These are phyloP conservation scores for Periconia macrospinosa DNA, from an alignment of 2,329 filamentous ascomycete species.

Conservation along the genomic window DNA sequence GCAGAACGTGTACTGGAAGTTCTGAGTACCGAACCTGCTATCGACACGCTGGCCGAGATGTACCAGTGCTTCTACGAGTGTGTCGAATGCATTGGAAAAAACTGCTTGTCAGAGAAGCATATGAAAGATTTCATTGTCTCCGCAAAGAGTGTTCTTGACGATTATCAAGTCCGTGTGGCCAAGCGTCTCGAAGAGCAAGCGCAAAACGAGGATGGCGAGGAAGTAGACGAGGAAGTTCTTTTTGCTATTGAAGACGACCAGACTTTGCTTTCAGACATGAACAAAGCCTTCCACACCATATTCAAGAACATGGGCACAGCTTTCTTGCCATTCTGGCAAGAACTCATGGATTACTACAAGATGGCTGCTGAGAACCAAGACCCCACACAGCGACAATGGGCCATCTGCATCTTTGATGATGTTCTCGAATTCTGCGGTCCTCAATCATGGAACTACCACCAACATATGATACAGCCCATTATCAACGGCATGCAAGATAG, in stretches of 20 bases:
- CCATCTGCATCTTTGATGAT: conserved; percentile 98
- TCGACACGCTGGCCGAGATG: conserved; percentile 97
- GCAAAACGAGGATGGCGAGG: conserved; percentile 85
- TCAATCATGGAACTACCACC: conserved; percentile 82
- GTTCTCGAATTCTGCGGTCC: conserved; percentile 95
- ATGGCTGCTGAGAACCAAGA: conserved; percentile 79
- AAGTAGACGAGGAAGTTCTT: conserved; percentile 81
- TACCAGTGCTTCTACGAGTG: conserved; percentile 99
- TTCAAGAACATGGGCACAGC: conserved; percentile 91
- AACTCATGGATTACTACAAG: conserved; percentile 81
- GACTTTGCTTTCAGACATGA: conserved; percentile 96
- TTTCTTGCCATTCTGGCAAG: conserved; percentile 88
- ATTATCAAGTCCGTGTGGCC: conserved; percentile 86
- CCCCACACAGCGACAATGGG: conserved; percentile 94
- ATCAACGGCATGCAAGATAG: conserved; percentile 82
- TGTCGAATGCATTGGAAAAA: conserved; percentile 87
- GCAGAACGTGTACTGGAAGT: conserved; percentile 92
- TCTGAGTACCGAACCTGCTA: conserved; percentile 87
- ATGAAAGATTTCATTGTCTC: conserved; percentile 88
- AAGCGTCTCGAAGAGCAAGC: conserved; percentile 82
- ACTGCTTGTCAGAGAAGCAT: conserved; percentile 74
- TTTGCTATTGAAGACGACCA: conserved; percentile 97
- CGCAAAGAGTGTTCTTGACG: conserved; percentile 81
- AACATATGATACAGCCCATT: conserved; percentile 84
- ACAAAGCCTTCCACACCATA: conserved; percentile 98